phyloP scores from a whole-genome alignment of 805 yeast species.

The Schwanniomyces sp. region DNA sequence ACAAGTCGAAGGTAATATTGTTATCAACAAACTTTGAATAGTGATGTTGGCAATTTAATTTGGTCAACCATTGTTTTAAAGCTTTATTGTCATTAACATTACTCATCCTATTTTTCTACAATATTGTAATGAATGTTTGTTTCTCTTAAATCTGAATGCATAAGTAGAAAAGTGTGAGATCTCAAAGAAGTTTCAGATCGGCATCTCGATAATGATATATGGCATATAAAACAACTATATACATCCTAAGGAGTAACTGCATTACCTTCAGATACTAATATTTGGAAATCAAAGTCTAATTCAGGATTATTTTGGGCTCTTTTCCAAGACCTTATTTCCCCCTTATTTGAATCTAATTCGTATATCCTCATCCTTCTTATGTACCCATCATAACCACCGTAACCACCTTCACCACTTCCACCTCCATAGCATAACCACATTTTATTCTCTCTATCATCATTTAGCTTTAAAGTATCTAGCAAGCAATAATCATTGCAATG shows the following conservation, averaged over 20 bases:
- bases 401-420: constrained; percentile 92
- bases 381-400: constrained; percentile 89
- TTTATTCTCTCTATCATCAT: constrained; percentile 26
- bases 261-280: constrained; percentile 46
- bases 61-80: constrained; percentile 36
- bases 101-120: neutral
- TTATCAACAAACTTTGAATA: constrained; percentile 39
- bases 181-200: neutral
- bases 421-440: constrained; percentile 95
- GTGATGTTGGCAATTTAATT: constrained; percentile 34
- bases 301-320: constrained; percentile 59
- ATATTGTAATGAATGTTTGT: neutral
- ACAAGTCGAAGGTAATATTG: constrained; percentile 55
- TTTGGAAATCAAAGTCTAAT: constrained; percentile 48
- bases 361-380: constrained; percentile 75
- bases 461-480: constrained; percentile 36
- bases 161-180: neutral
- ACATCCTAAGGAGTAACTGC: constrained; percentile 20
- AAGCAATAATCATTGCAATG: constrained; percentile 93
- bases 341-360: constrained; percentile 55
- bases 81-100: constrained; percentile 16
- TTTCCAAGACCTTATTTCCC: constrained; percentile 68
- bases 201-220: neutral
- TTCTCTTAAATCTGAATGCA: too few relatives aligned
- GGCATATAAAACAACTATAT: neutral